Base-by-base conservation (phyloP, 148 eudicot genomes). In the Arbutus unedo region DNA sequence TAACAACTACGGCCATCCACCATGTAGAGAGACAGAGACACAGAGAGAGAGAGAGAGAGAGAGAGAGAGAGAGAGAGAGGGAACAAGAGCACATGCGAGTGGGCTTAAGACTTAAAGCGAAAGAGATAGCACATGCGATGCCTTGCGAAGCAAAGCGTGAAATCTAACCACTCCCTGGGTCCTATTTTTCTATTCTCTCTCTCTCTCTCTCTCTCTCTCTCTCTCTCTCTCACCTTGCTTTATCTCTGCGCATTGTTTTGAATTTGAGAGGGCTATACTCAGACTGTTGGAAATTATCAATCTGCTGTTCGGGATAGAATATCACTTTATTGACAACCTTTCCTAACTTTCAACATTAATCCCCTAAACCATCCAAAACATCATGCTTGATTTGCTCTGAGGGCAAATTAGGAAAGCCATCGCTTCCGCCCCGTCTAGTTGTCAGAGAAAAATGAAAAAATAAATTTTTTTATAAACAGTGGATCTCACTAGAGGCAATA, bases 61-160 rank as follows among this genome's bases (percentile, higher is more conserved):
- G 38, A 31, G 38, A 31, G 38, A 31, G 38, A 31, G 38, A 31
- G 38, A 31, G 38, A 31, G 38, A 31, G 38, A 31, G 38, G 38
- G 38, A 31, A 31, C 38, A 31, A 31, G 38, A 31, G 38, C 38
- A 31, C 38, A 31, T 31, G 38, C 38, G 38, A 31, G 38, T 31
- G 38, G 38, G 38, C 38, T 31, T 31, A 31, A 31, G 38, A 31
- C 38, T 31, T 31, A 31, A 31, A 31, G 38, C 38, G 38, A 31
- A 31, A 31, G 38, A 31, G 38, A 31, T 31, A 31, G 38, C 38
- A 11, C 66, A 81, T 74, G 87, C 80, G 72, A 71, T 82, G 76
- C 11, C 53, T 25, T 31, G 54, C 79, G 82, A 79, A 85, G 79
- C 84, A 81, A 62, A 53, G 79, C 87, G 85, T 87, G 87, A 31